Evolutionary conservation across 169 alveolate genomes (phyloP), one percentile per base, ranked within the genome.

Genomic region (Plasmodium yoelii): DNA sequence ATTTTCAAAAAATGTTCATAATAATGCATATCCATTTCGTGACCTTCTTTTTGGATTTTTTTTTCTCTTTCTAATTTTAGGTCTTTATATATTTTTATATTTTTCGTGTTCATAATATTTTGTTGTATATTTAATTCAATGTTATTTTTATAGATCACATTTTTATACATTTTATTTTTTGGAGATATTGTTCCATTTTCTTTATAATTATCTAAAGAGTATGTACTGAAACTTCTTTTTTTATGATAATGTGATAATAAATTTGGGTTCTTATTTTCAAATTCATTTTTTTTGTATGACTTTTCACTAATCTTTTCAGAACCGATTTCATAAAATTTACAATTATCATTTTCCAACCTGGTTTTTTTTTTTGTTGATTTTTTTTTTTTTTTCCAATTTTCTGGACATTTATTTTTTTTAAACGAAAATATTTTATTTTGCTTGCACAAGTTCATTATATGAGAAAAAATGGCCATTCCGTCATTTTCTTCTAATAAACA

Each of bases 381-480:
- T 1, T 28, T 0, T 28, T 28, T 28, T 28, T 28, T 28, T 28
- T 18, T 0, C 19, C 60, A 34, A 22, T 24, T 63, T 61, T 42
- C 42, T 34, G 7, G 42, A 5, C 5, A 34, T 34, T 1, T 61
- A 2, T 28, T 15, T 15, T 75, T 24, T 44, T 75, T 75, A 63
- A 75, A 46, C 13, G 77, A 13, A 55, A 75, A 75, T 46, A 75
- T 75, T 75, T 75, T 61, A 18, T 63, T 75, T 67, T 67, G 46
- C 24, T 55, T 63, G 46, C 88, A 75, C 2, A 75, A 61, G 15
- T 75, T 24, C 28, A 75, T 61, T 3, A 75, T 75, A n/a, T 63
- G 63, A 26, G 63, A 34, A 51, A 75, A 75, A 63, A 75, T 75
- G 53, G 44, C 12, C 67, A 51, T 39, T 2, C 75, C 71, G 19